These are phyloP conservation scores for Sugiyamaella boreocaroliniensis DNA, from an alignment of 805 yeast species.

Conservation along the genomic window DNA sequence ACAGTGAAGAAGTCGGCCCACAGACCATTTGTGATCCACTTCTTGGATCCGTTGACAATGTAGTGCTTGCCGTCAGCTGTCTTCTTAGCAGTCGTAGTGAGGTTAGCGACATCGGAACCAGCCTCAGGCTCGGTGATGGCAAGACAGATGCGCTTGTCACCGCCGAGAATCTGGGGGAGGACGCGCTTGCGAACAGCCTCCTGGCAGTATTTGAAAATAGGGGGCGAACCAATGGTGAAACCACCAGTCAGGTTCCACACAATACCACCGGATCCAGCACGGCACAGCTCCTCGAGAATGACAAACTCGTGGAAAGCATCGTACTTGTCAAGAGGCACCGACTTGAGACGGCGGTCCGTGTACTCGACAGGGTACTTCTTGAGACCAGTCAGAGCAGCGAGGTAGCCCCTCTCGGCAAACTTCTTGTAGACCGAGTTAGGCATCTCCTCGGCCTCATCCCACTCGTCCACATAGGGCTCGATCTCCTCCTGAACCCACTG, in stretches of 20 bases:
- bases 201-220: conserved; percentile 31
- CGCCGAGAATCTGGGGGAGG: conserved; percentile 33
- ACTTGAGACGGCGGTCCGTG: conserved; percentile 30
- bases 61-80: conserved; percentile 36
- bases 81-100: conserved; percentile 34
- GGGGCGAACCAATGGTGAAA: conserved; percentile 37
- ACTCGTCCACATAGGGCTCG: conserved; percentile 37
- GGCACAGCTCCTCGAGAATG: conserved; percentile 33
- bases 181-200: conserved; percentile 31
- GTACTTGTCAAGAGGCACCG: conserved; percentile 34
- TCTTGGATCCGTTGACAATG: conserved; percentile 37
- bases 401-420: conserved; percentile 36
- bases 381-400: conserved; percentile 35
- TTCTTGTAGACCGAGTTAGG: conserved; percentile 29
- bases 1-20: conserved; percentile 39
- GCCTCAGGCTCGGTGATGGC: conserved; percentile 41
- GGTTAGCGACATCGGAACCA: conserved; percentile 39
- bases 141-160: conserved; percentile 35
- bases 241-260: conserved; percentile 38
- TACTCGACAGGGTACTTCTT: conserved; percentile 33
- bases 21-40: conserved; percentile 42
- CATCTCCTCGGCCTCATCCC: conserved; percentile 36
- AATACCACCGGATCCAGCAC: conserved; percentile 38
- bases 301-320: conserved; percentile 37
- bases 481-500: conserved; percentile 34